Percentiles rank a stretch among this genome's conserved stretches.
Evolutionary conservation across 2,329 filamentous ascomycete genomes (phyloP).

Genomic region (Phyllachora maydis): DNA sequence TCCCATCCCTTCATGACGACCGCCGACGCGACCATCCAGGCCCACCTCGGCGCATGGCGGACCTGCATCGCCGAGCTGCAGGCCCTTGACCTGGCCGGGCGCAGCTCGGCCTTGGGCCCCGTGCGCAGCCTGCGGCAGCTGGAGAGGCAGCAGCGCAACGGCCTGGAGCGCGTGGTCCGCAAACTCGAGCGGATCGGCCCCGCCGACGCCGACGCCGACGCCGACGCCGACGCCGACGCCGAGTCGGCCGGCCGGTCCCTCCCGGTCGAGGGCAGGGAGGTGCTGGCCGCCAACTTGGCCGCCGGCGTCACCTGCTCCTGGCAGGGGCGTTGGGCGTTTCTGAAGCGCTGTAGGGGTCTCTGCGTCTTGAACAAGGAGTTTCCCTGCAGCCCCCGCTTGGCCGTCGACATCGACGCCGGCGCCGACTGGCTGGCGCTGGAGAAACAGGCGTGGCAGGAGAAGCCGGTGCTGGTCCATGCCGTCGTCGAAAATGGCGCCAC

Average conservation of each 20-base stretch:
- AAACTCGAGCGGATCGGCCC: neutral
- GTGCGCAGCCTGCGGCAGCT: neutral
- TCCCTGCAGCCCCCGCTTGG: conserved; percentile 5
- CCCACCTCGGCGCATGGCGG: no score
- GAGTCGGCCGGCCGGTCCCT: neutral
- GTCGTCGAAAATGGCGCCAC: conserved; percentile 12
- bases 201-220: no score
- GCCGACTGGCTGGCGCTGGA: conserved; percentile 7
- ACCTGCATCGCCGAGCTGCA: conserved; percentile 1
- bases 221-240: no score
- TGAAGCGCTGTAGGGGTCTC: conserved; percentile 11
- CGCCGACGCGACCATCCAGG: no score
- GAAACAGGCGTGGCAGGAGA: conserved; percentile 6
- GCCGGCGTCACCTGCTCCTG: conserved; percentile 7
- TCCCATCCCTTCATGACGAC: no score
- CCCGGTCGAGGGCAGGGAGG: neutral
- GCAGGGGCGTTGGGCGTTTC: conserved; percentile 8
- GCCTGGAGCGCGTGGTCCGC: neutral
- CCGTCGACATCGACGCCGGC: conserved; percentile 3
- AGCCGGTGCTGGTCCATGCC: conserved; percentile 10
- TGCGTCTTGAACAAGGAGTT: conserved; percentile 10
- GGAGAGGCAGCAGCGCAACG: neutral
- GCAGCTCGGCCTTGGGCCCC: neutral
- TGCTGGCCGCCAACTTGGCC: neutral
- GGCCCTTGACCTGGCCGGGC: neutral